Conservation (phyloP, 352 stramenopile species). For the Blastocystis sp. region DNA sequence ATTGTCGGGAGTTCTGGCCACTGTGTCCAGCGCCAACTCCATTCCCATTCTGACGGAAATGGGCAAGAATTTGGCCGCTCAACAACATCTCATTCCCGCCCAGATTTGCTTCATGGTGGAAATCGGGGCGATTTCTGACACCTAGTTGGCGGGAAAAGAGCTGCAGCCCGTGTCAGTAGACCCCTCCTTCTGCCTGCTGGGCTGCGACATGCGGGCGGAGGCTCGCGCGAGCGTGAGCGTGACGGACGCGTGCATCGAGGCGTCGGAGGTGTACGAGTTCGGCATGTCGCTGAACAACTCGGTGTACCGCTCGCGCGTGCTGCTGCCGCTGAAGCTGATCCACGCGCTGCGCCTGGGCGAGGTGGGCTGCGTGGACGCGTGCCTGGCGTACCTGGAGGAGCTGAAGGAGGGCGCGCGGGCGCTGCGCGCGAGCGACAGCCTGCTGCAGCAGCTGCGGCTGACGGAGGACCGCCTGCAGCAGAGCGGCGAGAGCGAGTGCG, state of each 20-base stretch:
- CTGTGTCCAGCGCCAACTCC: neutral
- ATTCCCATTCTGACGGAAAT: conserved; percentile 18
- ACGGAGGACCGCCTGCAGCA: neutral
- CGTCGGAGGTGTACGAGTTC: conserved; percentile 59
- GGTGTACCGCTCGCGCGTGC: conserved; percentile 29
- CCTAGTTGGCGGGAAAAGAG: conserved; percentile 35
- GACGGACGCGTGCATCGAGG: neutral
- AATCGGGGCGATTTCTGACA: neutral
- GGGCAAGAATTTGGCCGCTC: neutral
- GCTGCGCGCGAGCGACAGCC: neutral
- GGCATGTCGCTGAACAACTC: conserved; percentile 45
- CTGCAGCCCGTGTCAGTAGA: neutral
- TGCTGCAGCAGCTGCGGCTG: conserved; percentile 36
- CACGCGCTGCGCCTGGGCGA: conserved; percentile 27
- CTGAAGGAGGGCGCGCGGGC: conserved; percentile 11
- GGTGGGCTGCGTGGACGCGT: neutral
- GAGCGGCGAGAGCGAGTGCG: conserved; percentile 3
- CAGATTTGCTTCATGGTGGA: conserved; percentile 54
- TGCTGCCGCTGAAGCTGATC: conserved; percentile 25
- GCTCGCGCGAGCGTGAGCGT: neutral
- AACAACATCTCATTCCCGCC: conserved; percentile 30
- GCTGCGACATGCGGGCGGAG: neutral
- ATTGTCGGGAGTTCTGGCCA: conserved; percentile 47
- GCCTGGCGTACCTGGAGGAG: conserved; percentile 20
- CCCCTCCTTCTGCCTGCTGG: conserved; percentile 16